Conservation (phyloP, 805 yeast genomes). For the Candida schatavii region DNA sequence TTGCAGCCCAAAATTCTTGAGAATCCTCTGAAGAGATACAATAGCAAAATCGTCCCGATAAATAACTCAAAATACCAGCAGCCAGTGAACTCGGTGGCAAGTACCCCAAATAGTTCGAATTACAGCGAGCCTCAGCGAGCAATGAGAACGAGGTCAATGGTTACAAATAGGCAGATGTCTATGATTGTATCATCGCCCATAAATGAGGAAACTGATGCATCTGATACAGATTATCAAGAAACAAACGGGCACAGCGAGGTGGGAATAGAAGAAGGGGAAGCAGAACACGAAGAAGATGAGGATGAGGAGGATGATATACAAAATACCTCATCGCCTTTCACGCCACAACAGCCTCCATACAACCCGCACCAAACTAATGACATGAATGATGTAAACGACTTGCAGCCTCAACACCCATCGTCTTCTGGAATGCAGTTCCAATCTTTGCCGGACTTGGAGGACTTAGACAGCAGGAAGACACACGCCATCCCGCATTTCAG, state of each 20-base stretch:
- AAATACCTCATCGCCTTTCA: constrained; percentile 34
- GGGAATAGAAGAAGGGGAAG: constrained; percentile 24
- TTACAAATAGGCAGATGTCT: constrained; percentile 23
- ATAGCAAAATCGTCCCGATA: constrained; percentile 13
- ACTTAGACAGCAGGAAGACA: constrained; percentile 41
- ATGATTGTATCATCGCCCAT: constrained; percentile 40
- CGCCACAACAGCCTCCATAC: constrained; percentile 42
- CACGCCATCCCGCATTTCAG: constrained; percentile 39
- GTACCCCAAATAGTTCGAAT: background rate
- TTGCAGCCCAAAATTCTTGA: constrained; percentile 40
- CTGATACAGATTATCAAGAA: constrained; percentile 35
- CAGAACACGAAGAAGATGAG: constrained; percentile 20
- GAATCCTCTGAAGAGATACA: constrained; percentile 25
- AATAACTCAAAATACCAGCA: constrained; percentile 14
- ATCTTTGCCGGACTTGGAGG: constrained; percentile 43
- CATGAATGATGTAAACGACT: constrained; percentile 6
- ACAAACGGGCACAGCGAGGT: constrained; percentile 19
- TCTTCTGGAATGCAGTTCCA: constrained; percentile 25
- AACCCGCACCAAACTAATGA: constrained; percentile 11
- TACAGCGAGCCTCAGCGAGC: constrained; percentile 31
- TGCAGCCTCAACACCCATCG: constrained; percentile 6
- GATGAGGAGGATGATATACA: constrained; percentile 19
- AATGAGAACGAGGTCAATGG: constrained; percentile 42
- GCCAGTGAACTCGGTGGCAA: constrained; percentile 4
- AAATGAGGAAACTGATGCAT: constrained; percentile 37